phyloP scores from a whole-genome alignment of 1,284 basidiomycete species.

The Leccinum colubrinum region DNA sequence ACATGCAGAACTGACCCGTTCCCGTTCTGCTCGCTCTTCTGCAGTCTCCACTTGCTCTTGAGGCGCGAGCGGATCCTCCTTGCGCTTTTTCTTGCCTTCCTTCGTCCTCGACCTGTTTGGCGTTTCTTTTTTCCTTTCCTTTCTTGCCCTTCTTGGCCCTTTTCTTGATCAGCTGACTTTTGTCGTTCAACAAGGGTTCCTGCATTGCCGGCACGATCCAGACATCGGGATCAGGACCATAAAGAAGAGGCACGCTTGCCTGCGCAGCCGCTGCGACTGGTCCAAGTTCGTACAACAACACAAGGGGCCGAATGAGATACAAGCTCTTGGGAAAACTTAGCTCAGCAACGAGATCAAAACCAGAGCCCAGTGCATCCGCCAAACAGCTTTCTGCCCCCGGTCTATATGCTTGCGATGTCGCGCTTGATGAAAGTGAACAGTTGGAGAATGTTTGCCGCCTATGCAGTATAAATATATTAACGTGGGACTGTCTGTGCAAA shows the following conservation, averaged over 20 bases:
- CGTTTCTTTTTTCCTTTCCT: constrained; percentile 35
- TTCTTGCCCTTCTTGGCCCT: no score
- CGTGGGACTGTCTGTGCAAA: not conserved
- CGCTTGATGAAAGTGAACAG: constrained; percentile 80
- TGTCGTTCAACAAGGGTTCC: no score
- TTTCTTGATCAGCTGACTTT: no score
- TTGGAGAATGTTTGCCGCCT: constrained; percentile 81
- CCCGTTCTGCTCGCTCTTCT: constrained; percentile 57
- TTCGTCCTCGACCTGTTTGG: constrained; percentile 29
- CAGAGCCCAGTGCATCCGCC: constrained; percentile 35
- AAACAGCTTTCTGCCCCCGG: constrained; percentile 43
- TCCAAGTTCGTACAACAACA: constrained; percentile 80
- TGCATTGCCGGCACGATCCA: constrained; percentile 70
- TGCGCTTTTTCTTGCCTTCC: constrained; percentile 29
- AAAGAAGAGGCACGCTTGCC: constrained; percentile 75
- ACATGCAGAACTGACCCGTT: constrained; percentile 42
- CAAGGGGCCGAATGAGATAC: constrained; percentile 83
- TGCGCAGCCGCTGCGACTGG: constrained; percentile 86
- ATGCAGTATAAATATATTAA: constrained; percentile 3
- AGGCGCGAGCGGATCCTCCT: constrained; percentile 29
- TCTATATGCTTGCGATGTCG: constrained; percentile 64
- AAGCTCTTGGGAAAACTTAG: constrained; percentile 83
- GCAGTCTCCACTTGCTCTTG: constrained; percentile 46
- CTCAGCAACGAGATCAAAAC: constrained; percentile 36
- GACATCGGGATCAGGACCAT: constrained; percentile 80